Evolutionary conservation across 2,329 filamentous ascomycete genomes (phyloP), one percentile per base, ranked within the genome.

Genomic region (Botrytis cinerea): DNA sequence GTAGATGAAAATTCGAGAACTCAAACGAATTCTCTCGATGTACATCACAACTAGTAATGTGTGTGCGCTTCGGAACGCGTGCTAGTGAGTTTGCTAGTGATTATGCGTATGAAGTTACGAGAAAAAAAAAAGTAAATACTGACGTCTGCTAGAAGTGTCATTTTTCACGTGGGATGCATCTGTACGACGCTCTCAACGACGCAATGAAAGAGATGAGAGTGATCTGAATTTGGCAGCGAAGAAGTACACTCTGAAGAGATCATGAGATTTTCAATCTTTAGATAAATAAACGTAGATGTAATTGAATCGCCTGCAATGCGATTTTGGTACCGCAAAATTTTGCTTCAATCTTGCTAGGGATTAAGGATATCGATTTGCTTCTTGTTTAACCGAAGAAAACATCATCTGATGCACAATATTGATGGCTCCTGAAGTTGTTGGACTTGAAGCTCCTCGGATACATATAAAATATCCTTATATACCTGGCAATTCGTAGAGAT

Each of bases 341-440:
- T 12, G 5, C 7, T 6, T 16, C 25, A 51, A 16, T n/a, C 12
- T 54, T 2, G 25, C 25, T 16, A 25, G 48, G 2, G 25, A 2
- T 51, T 14, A 6, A 7, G n/a, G 25, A 51, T n/a, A 51, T n/a
- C 2, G 35, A 35, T 35, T 6, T 35, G 3, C 35, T 4, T 35
- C 35, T 5, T 4, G 35, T 35, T 5, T 57, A 28, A 18, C n/a
- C n/a, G 51, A 57, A 57, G 2, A 57, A 7, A 57, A 28, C 51
- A 57, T 18, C 3, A 18, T 4, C 0, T 57, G 7, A 57, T 3
- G n/a, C 4, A 16, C 14, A 28, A 28, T 2, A 6, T 0, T n/a
- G n/a, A 57, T 28, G 6, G 6, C n/a, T 54, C n/a, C 7, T 32
- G n/a, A n/a, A 28, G 14, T 57, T 7, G 28, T 18, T 28, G 4